Conservation (phyloP, 2,329 filamentous ascomycete genomes). For the Fusarium sp. region DNA sequence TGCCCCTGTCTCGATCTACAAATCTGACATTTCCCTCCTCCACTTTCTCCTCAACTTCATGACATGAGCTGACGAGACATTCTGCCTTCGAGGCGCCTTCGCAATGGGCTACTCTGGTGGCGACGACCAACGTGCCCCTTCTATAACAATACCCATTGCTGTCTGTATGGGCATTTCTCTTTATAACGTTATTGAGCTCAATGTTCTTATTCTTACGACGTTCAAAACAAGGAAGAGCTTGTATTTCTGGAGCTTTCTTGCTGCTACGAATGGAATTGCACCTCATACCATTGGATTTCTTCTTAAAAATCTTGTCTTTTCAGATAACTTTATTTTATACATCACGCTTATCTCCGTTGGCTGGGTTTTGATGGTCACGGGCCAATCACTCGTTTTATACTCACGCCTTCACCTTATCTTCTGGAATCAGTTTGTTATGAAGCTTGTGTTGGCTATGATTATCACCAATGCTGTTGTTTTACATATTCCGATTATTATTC, state of each 20-base stretch:
- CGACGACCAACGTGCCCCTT: conserved; percentile 2
- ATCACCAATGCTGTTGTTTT: conserved; percentile 62
- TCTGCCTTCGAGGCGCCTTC: background rate
- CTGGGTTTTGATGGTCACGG: conserved; percentile 66
- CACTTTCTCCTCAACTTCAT: background rate
- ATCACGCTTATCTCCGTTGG: conserved; percentile 48
- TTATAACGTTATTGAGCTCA: conserved; percentile 54
- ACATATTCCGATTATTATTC: conserved; percentile 65
- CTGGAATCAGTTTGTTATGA: conserved; percentile 61
- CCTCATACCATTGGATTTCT: conserved; percentile 59
- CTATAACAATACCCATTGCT: background rate
- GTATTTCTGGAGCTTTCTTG: conserved; percentile 55
- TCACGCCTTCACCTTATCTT: conserved; percentile 72
- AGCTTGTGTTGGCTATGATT: conserved; percentile 68
- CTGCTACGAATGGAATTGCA: conserved; percentile 50
- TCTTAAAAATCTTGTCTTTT: conserved; percentile 52
- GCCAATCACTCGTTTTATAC: conserved; percentile 71
- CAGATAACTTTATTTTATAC: conserved; percentile 28
- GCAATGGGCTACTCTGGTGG: conserved; percentile 26
- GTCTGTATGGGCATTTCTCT: conserved; percentile 43
- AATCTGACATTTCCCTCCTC: conserved; percentile 4
- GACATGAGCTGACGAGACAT: conserved; percentile 1
- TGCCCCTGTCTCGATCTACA: conserved; percentile 2
- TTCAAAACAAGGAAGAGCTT: conserved; percentile 50
- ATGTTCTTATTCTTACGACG: conserved; percentile 48